phyloP scores from a whole-genome alignment of 257 asterid genomes.

The Lantana camara region DNA sequence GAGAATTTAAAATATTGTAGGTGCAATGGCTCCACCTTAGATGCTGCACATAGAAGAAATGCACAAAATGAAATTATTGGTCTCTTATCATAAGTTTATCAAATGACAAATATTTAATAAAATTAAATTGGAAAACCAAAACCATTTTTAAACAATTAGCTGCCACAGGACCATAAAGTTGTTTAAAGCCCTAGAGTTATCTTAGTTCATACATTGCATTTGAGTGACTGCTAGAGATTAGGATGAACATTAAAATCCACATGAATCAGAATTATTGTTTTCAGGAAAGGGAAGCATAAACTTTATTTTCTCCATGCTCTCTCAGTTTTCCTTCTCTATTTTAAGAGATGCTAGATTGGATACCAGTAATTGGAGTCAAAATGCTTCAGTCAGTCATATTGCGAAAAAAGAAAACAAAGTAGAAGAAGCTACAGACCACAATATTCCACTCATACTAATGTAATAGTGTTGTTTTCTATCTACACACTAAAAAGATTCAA shows the following conservation, averaged over 20 bases:
- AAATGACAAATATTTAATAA: constrained; percentile 10
- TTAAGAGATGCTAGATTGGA: constrained; percentile 9
- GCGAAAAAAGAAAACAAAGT: not conserved
- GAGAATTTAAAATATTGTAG: constrained; percentile 80
- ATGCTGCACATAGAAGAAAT: constrained; percentile 60
- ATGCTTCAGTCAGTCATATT: constrained; percentile 2
- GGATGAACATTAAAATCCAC: constrained; percentile 21
- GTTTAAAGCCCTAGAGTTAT: constrained; percentile 1
- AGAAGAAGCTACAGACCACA: not conserved
- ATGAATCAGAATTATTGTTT: not conserved
- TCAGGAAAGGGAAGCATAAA: not conserved
- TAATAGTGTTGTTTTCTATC: constrained; percentile 1
- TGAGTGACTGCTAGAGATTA: not conserved
- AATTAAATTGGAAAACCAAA: not conserved
- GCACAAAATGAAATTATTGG: constrained; percentile 27
- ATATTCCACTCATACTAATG: not conserved
- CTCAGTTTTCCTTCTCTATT: not conserved
- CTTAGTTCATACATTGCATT: constrained; percentile 8
- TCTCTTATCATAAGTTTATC: constrained; percentile 14
- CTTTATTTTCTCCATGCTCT: not conserved
- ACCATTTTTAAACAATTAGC: not conserved
- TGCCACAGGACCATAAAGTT: not conserved
- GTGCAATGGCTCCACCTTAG: constrained; percentile 90
- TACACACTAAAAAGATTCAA: not conserved
- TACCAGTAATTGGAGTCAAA: not conserved